Base-by-base conservation (phyloP, 768 basidiomycete genomes). In the Phylloporus rhodoxanthus region DNA sequence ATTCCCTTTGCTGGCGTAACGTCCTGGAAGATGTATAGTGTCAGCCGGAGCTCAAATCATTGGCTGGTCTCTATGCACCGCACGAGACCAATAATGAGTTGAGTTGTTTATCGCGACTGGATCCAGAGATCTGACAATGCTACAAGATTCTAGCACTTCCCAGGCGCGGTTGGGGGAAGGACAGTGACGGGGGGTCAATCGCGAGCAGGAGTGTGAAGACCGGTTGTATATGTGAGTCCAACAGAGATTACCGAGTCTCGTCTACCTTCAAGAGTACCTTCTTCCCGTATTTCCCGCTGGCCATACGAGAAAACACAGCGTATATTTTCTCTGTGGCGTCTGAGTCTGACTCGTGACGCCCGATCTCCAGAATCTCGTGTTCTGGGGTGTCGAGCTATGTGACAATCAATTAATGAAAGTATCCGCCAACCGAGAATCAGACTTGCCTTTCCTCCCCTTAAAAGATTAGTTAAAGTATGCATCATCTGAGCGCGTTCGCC, bases 301-400 rank as follows among this genome's bases (percentile, higher is more conserved):
- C 50, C 49, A 74, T 55, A 45, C 55, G 67, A 15, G 56, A 54
- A 45, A 79, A 60, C 1, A 66, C 58, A n/a, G 62, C 56, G 29
- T 58, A 51, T 39, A 82, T 59, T 29, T 53, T 64, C 26, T 57
- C 45, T 11, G 58, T 63, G 9, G 72, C 72, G 34, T 64, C 62
- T 5, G 59, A 62, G 43, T 79, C 77, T n/a, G 61, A 68, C 2
- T 70, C 67, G 19, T 52, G 62, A n/a, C 55, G 52, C 11, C 61
- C 58, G 20, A 92, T 74, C 4, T 71, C 70, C 32, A 91, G 60
- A 45, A 90, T 76, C 59, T 89, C 82, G 56, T 89, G 81, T 51
- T 76, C 76, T 2, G 90, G 84, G 46, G 76, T 81, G 53, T 74
- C 71, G 15, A 91, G 75, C 87, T 91, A 43, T 26, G 40, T 6